Conservation (phyloP, 2,329 filamentous ascomycete genomes). For the Clonostachys byssicola region DNA sequence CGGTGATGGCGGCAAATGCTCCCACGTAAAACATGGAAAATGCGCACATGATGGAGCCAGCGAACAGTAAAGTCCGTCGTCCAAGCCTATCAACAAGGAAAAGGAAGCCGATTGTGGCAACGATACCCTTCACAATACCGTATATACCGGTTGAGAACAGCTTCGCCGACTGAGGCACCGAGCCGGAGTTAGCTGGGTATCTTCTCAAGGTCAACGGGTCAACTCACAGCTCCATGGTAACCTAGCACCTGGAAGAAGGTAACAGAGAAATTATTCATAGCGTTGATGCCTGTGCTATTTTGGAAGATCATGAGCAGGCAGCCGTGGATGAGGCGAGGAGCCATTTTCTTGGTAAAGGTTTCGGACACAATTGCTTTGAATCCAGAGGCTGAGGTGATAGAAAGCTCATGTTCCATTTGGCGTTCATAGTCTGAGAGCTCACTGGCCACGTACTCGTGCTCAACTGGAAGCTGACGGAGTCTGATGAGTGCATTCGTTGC, state of each 20-base stretch:
- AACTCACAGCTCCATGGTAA: too few relatives aligned
- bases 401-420: slow-evolving; percentile 56
- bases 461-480: slow-evolving; percentile 11
- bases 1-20: slow-evolving; percentile 17
- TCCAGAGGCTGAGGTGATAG: slow-evolving; percentile 29
- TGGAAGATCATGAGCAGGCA: too few relatives aligned
- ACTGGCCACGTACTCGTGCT: slow-evolving; percentile 17
- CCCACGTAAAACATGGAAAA: slow-evolving; percentile 35
- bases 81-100: slow-evolving; percentile 44
- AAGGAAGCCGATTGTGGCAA: slow-evolving; percentile 28
- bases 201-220: too few relatives aligned
- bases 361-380: too few relatives aligned
- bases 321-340: too few relatives aligned
- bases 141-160: slow-evolving; percentile 35
- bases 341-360: too few relatives aligned
- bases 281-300: slow-evolving; percentile 7
- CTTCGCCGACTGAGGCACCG: not conserved
- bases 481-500: slow-evolving; percentile 14
- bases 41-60: slow-evolving; percentile 24
- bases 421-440: slow-evolving; percentile 33
- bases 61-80: slow-evolving; percentile 40
- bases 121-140: slow-evolving; percentile 26
- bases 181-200: too few relatives aligned
- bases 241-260: too few relatives aligned
- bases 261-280: not conserved